phyloP scores from a whole-genome alignment of 768 basidiomycete genomes.

The Strobilomyces echinocephalus region DNA sequence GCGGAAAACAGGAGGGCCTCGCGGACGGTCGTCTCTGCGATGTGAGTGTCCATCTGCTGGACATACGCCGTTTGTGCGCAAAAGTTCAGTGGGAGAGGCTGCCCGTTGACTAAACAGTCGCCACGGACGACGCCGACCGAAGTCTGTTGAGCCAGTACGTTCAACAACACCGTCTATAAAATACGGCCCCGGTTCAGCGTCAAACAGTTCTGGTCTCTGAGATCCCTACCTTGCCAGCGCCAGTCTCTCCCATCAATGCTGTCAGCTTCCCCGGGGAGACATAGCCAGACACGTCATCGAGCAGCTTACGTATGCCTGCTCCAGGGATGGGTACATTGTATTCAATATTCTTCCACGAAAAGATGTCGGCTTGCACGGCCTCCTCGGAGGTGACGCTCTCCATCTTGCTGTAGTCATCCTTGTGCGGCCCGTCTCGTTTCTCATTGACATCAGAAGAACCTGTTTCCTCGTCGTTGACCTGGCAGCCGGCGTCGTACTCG shows the following conservation, averaged over 20 bases:
- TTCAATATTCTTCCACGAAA: constrained; percentile 71
- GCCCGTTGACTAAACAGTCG: constrained; percentile 40
- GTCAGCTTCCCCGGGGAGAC: constrained; percentile 48
- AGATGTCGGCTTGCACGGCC: constrained; percentile 43
- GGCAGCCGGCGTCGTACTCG: neutral
- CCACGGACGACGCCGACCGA: neutral
- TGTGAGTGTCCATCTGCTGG: constrained; percentile 82
- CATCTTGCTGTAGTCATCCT: neutral
- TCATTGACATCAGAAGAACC: neutral
- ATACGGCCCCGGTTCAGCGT: neutral
- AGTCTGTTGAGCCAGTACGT: constrained; percentile 34
- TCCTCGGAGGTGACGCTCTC: constrained; percentile 12
- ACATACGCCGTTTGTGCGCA: constrained; percentile 48
- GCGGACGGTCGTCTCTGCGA: constrained; percentile 71
- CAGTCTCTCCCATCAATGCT: constrained; percentile 46
- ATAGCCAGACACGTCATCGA: constrained; percentile 46
- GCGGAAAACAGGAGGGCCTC: constrained; percentile 82
- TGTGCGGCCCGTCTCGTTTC: neutral
- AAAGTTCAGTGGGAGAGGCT: constrained; percentile 50
- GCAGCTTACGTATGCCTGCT: constrained; percentile 22
- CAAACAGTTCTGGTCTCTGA: neutral
- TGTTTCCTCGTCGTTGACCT: constrained; percentile 17
- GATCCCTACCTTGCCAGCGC: constrained; percentile 27
- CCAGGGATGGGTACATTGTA: constrained; percentile 43
- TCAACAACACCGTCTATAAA: constrained; percentile 51